Base-by-base conservation (phyloP, 768 basidiomycete species). In the Suillus discolor region DNA sequence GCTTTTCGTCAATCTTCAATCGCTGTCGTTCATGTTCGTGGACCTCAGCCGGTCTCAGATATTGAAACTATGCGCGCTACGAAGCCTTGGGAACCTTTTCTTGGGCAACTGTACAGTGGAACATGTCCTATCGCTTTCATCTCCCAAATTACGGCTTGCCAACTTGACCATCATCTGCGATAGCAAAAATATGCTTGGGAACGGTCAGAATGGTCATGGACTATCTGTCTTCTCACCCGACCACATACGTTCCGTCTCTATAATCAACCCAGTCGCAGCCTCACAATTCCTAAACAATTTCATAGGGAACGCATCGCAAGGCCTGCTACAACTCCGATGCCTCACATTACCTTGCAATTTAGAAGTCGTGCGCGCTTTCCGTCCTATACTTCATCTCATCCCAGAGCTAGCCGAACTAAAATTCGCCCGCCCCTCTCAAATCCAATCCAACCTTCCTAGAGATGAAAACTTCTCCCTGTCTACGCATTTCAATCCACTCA, bases 21-120 rank as follows among this genome's bases (percentile, higher is more conserved):
- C 64, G 8, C 62, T 65, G 7, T 61, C 41, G n/a, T 36, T 63
- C 36, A 62, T 63, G 39, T 65, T 65, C 44, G 39, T 65, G 7
- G 64, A 65, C 38, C 60, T 63, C 36, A 65, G 12, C 15, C 62
- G 41, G 39, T 9, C 31, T 6, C 64, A 63, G 23, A 4, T 49
- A 34, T 34, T 23, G 36, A 62, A 62, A 62, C n/a, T 65, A 7
- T 65, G 64, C 36, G 25, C 39, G 28, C 16, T 63, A 18, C 64
- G 45, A 45, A 20, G 28, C n/a, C 25, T 65, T 45, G 31, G 45
- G 15, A 45, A 12, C 20, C 38, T 65, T 28, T 45, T 18, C 20
- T 45, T 65, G 20, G 62, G 62, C 2, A 44, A 65, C 9, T 65
- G 64, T 25, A 63, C 18, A 9, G 45, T 49, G 31, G 64, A 62